A percentile compares a stretch with the other conserved stretches of the same genome.
Conservation (phyloP, 2,329 filamentous ascomycete species). For the Colletotrichum viniferum region DNA sequence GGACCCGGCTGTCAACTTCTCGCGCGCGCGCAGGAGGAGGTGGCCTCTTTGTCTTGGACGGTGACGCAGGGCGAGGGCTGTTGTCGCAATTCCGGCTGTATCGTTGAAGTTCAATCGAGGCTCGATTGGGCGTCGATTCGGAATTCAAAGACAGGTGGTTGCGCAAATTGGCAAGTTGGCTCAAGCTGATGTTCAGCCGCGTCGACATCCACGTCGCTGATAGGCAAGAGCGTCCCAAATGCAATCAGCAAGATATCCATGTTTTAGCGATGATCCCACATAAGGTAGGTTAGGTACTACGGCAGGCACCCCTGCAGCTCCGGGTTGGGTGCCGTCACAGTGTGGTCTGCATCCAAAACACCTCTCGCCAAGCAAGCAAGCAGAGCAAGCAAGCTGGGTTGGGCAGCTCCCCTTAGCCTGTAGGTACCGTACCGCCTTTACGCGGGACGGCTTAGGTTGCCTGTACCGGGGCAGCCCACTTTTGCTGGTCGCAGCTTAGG, state of each 20-base stretch:
- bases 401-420: not conserved
- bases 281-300: not conserved
- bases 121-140: not conserved
- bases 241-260: conserved; percentile 8
- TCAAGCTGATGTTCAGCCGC: conserved; percentile 15
- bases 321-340: not conserved
- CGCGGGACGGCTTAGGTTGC: not conserved
- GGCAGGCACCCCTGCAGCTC: conserved; percentile 5
- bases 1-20: not conserved
- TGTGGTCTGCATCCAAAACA: not conserved
- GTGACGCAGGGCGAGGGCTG: not conserved
- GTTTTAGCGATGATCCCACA: conserved; percentile 17
- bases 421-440: not conserved
- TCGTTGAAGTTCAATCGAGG: not conserved
- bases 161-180: not conserved
- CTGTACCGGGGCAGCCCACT: not conserved
- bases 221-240: conserved; percentile 15
- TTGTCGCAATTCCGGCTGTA: not conserved
- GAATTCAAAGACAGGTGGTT: not conserved
- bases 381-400: not conserved
- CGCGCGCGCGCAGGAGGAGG: not conserved
- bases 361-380: not conserved
- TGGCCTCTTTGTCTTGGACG: not conserved
- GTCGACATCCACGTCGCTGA: conserved; percentile 18
- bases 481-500: not conserved